A percentile compares a stretch with the other conserved stretches of the same genome.
phyloP scores from a whole-genome alignment of 2,329 filamentous ascomycete species.

The Dryadomyces quercus-mongolicae region DNA sequence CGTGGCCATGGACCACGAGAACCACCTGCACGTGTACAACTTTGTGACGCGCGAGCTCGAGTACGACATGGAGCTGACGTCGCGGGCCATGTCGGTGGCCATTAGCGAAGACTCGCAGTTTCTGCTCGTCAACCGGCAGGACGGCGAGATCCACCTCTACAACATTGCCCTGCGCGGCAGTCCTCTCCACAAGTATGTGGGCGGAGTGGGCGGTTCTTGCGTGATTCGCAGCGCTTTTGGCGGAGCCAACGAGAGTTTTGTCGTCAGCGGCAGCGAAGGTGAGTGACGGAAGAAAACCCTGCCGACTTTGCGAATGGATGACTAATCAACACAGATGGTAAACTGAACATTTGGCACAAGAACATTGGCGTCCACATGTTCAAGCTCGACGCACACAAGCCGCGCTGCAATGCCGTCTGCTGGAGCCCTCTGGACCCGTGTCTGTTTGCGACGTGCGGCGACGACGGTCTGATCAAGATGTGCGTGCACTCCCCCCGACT shows the following conservation, averaged over 20 bases:
- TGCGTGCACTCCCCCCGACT: slow-evolving; percentile 43
- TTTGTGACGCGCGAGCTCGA: slow-evolving; percentile 61
- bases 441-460: slow-evolving; percentile 84
- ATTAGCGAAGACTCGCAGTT: slow-evolving; percentile 73
- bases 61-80: slow-evolving; percentile 58
- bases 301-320: slow-evolving; percentile 16
- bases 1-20: slow-evolving; percentile 61
- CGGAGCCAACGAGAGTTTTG: slow-evolving; percentile 82
- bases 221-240: slow-evolving; percentile 79
- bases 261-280: slow-evolving; percentile 88
- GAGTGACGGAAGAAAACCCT: too few relatives aligned
- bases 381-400: slow-evolving; percentile 60
- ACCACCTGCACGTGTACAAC: slow-evolving; percentile 71
- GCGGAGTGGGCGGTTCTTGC: slow-evolving; percentile 55
- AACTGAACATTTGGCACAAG: slow-evolving; percentile 85
- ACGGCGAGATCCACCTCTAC: slow-evolving; percentile 66
- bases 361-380: slow-evolving; percentile 66
- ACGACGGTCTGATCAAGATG: slow-evolving; percentile 78
- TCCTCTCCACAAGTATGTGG: slow-evolving; percentile 61
- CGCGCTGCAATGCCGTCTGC: slow-evolving; percentile 72
- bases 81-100: slow-evolving; percentile 63
- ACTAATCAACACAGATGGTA: slow-evolving; percentile 34
- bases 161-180: slow-evolving; percentile 57
- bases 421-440: slow-evolving; percentile 79
- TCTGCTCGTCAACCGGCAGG: slow-evolving; percentile 70